Evolutionary conservation across 2,329 filamentous ascomycete genomes (phyloP).

Genomic region (Aphanocladium album): DNA sequence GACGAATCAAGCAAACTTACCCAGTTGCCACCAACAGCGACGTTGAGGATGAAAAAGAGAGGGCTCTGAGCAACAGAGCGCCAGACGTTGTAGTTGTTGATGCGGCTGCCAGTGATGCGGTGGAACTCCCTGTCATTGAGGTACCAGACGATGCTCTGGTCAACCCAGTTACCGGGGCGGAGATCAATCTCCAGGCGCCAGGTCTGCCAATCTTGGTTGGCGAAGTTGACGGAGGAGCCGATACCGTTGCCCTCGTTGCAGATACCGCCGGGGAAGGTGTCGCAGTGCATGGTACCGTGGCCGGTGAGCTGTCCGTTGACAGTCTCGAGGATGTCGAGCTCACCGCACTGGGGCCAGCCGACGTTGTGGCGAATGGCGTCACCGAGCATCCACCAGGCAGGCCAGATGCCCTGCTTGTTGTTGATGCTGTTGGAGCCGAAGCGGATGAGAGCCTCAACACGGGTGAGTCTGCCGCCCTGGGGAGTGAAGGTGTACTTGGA

Average conservation of each 20-base stretch:
- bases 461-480: slow-evolving; percentile 37
- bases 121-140: slow-evolving; percentile 41
- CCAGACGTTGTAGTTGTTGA: slow-evolving; percentile 45
- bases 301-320: slow-evolving; percentile 44
- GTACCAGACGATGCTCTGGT: slow-evolving; percentile 48
- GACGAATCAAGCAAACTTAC: slow-evolving; percentile 30
- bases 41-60: slow-evolving; percentile 49
- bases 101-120: slow-evolving; percentile 37
- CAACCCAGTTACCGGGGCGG: slow-evolving; percentile 37
- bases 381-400: slow-evolving; percentile 55
- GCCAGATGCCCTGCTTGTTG: slow-evolving; percentile 51
- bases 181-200: slow-evolving; percentile 49
- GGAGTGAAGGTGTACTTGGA: slow-evolving; percentile 44
- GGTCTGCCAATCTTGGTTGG: slow-evolving; percentile 40
- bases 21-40: slow-evolving; percentile 51
- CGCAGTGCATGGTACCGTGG: slow-evolving; percentile 50
- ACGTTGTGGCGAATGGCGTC: slow-evolving; percentile 43
- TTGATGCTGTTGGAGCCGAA: slow-evolving; percentile 38
- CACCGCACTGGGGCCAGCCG: slow-evolving; percentile 48
- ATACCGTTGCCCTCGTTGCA: slow-evolving; percentile 48
- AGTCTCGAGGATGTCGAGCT: slow-evolving; percentile 55
- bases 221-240: slow-evolving; percentile 29
- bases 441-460: slow-evolving; percentile 42
- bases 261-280: slow-evolving; percentile 36
- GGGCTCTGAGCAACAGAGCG: slow-evolving; percentile 44